phyloP scores from a whole-genome alignment of 2,329 filamentous ascomycete species.

The Helminthosporium solani region DNA sequence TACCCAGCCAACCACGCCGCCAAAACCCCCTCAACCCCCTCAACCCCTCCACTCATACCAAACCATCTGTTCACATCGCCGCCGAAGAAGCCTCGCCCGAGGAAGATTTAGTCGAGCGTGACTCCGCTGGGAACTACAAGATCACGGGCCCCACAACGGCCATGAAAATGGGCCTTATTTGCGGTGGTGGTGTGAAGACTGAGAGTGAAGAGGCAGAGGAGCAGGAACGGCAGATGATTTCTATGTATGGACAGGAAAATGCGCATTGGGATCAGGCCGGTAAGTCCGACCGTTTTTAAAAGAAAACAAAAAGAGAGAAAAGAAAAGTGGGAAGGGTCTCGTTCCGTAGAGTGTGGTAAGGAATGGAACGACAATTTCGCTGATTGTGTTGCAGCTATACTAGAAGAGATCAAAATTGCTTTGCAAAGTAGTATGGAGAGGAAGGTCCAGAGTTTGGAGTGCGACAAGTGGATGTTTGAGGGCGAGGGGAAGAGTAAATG shows the following conservation, averaged over 20 bases:
- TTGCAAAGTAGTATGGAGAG: constrained; percentile 66
- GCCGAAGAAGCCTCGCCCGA: constrained; percentile 35
- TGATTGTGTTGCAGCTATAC: constrained; percentile 8
- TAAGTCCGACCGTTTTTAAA: constrained; percentile 1
- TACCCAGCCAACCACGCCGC: constrained; percentile 12
- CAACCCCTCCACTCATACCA: constrained; percentile 9
- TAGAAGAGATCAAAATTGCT: constrained; percentile 48
- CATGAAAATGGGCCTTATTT: constrained; percentile 16
- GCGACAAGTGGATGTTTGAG: constrained; percentile 93
- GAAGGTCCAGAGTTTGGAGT: constrained; percentile 71
- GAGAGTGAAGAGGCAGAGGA: constrained; percentile 37
- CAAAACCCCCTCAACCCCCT: constrained; percentile 24
- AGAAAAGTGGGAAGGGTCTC: background rate
- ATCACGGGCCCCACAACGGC: constrained; percentile 33
- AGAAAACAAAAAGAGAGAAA: too few relatives aligned
- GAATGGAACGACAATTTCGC: background rate
- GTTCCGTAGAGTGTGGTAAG: background rate
- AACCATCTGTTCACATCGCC: constrained; percentile 14
- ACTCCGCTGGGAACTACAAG: constrained; percentile 51
- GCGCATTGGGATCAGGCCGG: constrained; percentile 30
- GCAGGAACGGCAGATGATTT: constrained; percentile 36
- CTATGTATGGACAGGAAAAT: constrained; percentile 33
- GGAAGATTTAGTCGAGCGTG: constrained; percentile 52
- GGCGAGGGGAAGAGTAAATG: constrained; percentile 48
- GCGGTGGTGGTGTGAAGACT: constrained; percentile 3